Base-by-base conservation (phyloP, 805 yeast genomes). In the Candida xyloterini region DNA sequence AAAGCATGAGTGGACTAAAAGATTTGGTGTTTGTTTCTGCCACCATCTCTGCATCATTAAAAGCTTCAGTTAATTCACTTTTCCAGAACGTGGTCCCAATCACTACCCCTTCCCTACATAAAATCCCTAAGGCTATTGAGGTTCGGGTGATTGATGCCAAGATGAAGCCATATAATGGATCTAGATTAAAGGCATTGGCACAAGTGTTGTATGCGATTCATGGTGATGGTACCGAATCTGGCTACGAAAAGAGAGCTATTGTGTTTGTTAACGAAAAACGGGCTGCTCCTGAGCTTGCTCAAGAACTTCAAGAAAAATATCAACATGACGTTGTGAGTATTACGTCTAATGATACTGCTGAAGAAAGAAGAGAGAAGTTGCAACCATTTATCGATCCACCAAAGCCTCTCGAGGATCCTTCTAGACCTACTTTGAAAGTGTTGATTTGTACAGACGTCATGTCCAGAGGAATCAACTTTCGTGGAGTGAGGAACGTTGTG, bases 391-490 rank as follows among this genome's bases (percentile, higher is more conserved):
- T 86, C n/a, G 63, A 68, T 9, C 80, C 84, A 2, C 81, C 91
- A 1, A 66, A 67, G 33, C 56, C 54, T 38, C 40, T 78, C 11
- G 67, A 65, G 7, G 64, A 63, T 3, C 46, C 48, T 21, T 33
- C 43, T 1, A 52, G 61, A 56, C 59, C 63, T 21, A 36, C 46
- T 34, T 57, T 87, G 43, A 82, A 83, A 52, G 83, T 91, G 0
- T 68, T 93, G 23, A 79, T 91, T 0, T 84, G 95, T 15, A 89
- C 98, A 0, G 99, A 91, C 62, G 68, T 93, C 30, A 70, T 87
- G 42, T 90, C 97, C 1, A 71, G 99, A 55, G 99, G 99, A 2
- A 65, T 93, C 40, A 91, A 91, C 55, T 89, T 93, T 63, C 73
- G 75, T 40, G 84, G 84, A 13, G 78, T 93, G 22, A 74, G 89